phyloP scores from a whole-genome alignment of 768 basidiomycete genomes.

The Amanita phalloides region DNA sequence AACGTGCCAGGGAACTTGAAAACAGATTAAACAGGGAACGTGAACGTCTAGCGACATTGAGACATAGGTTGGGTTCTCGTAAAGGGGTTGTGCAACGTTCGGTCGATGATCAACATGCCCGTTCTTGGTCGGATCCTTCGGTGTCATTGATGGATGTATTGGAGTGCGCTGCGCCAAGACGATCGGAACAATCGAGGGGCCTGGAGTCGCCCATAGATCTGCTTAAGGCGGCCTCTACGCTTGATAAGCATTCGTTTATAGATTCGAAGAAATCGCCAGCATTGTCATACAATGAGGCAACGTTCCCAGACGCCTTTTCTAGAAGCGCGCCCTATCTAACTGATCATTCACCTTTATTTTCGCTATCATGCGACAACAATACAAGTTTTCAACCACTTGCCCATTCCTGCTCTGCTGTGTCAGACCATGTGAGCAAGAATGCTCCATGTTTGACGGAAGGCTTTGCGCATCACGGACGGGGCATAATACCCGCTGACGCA shows the following conservation, averaged over 20 bases:
- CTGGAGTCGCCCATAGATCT: background rate
- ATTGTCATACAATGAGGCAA: background rate
- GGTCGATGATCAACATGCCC: background rate
- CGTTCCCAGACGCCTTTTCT: background rate
- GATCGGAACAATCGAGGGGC: background rate
- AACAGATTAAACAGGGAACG: constrained; percentile 55
- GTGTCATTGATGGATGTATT: background rate
- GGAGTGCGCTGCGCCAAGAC: background rate
- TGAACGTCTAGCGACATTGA: constrained; percentile 44
- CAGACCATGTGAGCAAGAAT: background rate
- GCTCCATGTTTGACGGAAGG: background rate
- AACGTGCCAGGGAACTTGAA: constrained; percentile 65
- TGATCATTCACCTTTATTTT: background rate
- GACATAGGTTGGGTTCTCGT: constrained; percentile 21
- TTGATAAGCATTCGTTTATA: background rate
- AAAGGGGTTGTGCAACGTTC: background rate
- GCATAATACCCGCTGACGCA: background rate
- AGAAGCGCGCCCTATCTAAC: background rate
- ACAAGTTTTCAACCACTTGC: background rate
- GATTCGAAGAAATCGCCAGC: background rate
- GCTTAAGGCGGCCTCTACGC: background rate
- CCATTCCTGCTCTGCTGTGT: background rate
- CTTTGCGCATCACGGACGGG: background rate
- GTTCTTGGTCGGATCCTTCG: background rate
- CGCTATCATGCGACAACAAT: background rate